phyloP scores from a whole-genome alignment of 164 flowering plant species.

The Paratinospora sagittata region DNA sequence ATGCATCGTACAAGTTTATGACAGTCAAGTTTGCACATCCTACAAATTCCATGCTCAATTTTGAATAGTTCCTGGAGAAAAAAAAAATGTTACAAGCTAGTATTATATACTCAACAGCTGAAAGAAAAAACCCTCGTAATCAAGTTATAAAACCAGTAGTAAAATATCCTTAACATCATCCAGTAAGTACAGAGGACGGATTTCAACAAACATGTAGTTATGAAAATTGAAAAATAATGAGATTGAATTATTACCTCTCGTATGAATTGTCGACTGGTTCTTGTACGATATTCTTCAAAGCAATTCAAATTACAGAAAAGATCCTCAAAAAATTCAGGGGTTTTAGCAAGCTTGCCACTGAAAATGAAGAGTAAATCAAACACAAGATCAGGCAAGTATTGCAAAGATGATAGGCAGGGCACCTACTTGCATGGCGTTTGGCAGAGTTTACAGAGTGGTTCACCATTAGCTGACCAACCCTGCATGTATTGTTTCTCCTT shows the following conservation, averaged over 20 bases:
- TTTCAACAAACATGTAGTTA: background rate
- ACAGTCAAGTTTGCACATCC: constrained; percentile 73
- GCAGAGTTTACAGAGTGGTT: constrained; percentile 96
- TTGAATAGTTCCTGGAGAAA: constrained; percentile 70
- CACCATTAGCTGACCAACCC: constrained; percentile 57
- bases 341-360: constrained; percentile 68
- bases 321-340: constrained; percentile 84
- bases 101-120: background rate
- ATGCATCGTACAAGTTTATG: constrained; percentile 63
- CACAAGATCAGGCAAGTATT: background rate
- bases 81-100: background rate
- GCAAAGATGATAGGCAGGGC: background rate
- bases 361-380: constrained; percentile 8
- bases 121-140: background rate
- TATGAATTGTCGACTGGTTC: constrained; percentile 67
- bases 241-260: constrained; percentile 54
- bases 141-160: background rate
- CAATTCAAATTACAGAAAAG: constrained; percentile 74
- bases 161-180: constrained; percentile 3
- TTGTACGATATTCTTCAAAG: constrained; percentile 67
- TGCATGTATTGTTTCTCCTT: constrained; percentile 64
- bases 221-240: background rate
- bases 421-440: constrained; percentile 78
- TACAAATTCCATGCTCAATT: constrained; percentile 79
- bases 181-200: background rate